Percentiles rank a stretch among this genome's conserved stretches.
Conservation (phyloP, 495 filamentous ascomycete genomes). For the Niebla homalea region DNA sequence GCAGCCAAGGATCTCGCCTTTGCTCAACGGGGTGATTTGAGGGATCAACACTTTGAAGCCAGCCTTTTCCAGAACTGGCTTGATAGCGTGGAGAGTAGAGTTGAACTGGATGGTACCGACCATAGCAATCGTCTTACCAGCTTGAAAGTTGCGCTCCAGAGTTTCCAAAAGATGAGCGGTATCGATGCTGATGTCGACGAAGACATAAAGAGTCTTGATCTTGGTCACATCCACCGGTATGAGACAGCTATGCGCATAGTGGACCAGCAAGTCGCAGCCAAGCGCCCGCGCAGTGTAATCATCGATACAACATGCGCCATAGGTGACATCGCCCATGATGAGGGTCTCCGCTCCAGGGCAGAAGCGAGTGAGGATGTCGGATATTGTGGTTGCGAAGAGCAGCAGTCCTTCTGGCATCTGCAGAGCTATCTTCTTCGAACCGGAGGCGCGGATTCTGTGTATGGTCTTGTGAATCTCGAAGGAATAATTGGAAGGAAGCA, state of each 20-base stretch:
- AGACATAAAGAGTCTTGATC: slow-evolving; percentile 94
- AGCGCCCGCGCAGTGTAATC: slow-evolving; percentile 93
- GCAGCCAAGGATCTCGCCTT: slow-evolving; percentile 91
- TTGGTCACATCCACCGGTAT: slow-evolving; percentile 91
- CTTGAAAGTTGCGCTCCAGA: slow-evolving; percentile 73
- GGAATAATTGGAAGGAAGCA: slow-evolving; percentile 87
- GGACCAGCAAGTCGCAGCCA: slow-evolving; percentile 87
- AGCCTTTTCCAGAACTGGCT: slow-evolving; percentile 57
- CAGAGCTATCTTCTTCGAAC: slow-evolving; percentile 67
- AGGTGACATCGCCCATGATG: slow-evolving; percentile 99
- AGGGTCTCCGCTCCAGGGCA: slow-evolving; percentile 81
- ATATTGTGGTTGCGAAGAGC: slow-evolving; percentile 93
- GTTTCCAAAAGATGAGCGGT: slow-evolving; percentile 72
- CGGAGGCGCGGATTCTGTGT: slow-evolving; percentile 71
- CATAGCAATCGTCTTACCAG: slow-evolving; percentile 76
- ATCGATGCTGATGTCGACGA: slow-evolving; percentile 96
- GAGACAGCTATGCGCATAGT: slow-evolving; percentile 93
- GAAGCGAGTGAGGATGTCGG: slow-evolving; percentile 91
- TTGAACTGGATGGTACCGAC: slow-evolving; percentile 99
- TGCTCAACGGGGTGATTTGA: slow-evolving; percentile 82
- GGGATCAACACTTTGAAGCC: slow-evolving; percentile 79
- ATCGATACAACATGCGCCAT: slow-evolving; percentile 97
- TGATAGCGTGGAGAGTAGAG: slow-evolving; percentile 76
- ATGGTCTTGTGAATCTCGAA: slow-evolving; percentile 99
- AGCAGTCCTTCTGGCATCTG: slow-evolving; percentile 96